Evolutionary conservation across 805 yeast species (phyloP).

Genomic region (Ogataea paraovalis): DNA sequence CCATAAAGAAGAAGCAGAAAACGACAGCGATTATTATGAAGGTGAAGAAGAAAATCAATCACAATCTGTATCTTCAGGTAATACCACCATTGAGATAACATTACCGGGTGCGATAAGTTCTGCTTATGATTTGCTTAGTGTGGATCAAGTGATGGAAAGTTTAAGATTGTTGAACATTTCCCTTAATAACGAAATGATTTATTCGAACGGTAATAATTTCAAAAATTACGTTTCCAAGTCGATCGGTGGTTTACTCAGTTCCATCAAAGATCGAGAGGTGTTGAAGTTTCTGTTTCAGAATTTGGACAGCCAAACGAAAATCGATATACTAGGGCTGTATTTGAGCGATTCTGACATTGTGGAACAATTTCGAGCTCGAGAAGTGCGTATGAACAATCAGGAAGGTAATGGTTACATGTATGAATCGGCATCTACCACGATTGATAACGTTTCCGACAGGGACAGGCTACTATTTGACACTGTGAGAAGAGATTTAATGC

Average conservation of each 20-base stretch:
- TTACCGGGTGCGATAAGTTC: conserved; percentile 4
- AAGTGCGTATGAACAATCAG: not conserved
- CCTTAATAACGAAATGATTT: conserved; percentile 14
- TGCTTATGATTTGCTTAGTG: conserved; percentile 3
- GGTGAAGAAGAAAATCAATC: not conserved
- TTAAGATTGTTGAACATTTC: conserved; percentile 17
- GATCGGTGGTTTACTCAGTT: conserved; percentile 10
- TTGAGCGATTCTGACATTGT: conserved; percentile 18
- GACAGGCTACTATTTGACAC: not conserved
- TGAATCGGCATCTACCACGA: not conserved
- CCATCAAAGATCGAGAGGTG: conserved; percentile 10
- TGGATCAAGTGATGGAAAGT: conserved; percentile 9
- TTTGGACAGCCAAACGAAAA: conserved; percentile 15
- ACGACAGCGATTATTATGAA: not conserved
- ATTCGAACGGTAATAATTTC: conserved; percentile 6
- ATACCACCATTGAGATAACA: conserved; percentile 4
- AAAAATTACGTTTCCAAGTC: conserved; percentile 14
- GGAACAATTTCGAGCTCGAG: conserved; percentile 7
- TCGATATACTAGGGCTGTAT: conserved; percentile 14
- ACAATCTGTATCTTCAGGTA: not conserved
- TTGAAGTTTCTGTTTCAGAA: conserved; percentile 6
- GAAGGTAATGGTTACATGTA: not conserved
- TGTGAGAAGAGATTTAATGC: conserved; percentile 1
- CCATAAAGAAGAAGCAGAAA: not conserved
- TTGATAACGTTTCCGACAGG: not conserved